Evolutionary conservation across 1,284 basidiomycete species (phyloP).

Genomic region (Peniophora sp.): DNA sequence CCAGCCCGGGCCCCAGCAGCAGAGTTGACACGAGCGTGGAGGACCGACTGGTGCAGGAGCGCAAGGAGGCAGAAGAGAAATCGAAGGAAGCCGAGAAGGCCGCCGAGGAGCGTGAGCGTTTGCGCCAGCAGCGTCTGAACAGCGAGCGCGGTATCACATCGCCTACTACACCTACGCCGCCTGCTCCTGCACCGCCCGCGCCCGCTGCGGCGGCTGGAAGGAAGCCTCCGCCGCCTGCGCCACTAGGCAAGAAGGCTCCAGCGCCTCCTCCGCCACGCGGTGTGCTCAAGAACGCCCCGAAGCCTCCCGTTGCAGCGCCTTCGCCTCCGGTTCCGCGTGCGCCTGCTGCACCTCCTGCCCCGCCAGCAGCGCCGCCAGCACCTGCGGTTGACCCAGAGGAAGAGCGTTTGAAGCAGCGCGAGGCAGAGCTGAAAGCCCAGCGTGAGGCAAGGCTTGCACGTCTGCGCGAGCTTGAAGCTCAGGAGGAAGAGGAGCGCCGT

Average conservation of each 20-base stretch:
- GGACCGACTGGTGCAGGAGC: constrained; percentile 77
- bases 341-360: constrained; percentile 23
- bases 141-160: constrained; percentile 51
- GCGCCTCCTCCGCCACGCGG: constrained; percentile 36
- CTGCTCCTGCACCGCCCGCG: constrained; percentile 24
- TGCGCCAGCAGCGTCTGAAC: constrained; percentile 61
- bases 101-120: constrained; percentile 67
- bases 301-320: constrained; percentile 17
- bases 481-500: constrained; percentile 57
- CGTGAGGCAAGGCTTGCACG: constrained; percentile 59
- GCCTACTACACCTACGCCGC: constrained; percentile 25
- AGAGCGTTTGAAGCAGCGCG: constrained; percentile 48
- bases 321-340: constrained; percentile 20
- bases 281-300: constrained; percentile 24
- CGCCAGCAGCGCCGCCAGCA: constrained; percentile 26
- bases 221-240: constrained; percentile 15
- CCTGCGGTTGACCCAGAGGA: constrained; percentile 58
- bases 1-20: constrained; percentile 37
- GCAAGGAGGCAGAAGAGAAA: constrained; percentile 81
- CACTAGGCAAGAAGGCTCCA: constrained; percentile 22
- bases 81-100: constrained; percentile 67
- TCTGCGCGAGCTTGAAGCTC: constrained; percentile 59
- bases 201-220: constrained; percentile 27
- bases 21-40: constrained; percentile 71
- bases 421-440: constrained; percentile 59